Evolutionary conservation across 2,329 filamentous ascomycete genomes (phyloP).

Genomic region (Aureobasidium zeae): DNA sequence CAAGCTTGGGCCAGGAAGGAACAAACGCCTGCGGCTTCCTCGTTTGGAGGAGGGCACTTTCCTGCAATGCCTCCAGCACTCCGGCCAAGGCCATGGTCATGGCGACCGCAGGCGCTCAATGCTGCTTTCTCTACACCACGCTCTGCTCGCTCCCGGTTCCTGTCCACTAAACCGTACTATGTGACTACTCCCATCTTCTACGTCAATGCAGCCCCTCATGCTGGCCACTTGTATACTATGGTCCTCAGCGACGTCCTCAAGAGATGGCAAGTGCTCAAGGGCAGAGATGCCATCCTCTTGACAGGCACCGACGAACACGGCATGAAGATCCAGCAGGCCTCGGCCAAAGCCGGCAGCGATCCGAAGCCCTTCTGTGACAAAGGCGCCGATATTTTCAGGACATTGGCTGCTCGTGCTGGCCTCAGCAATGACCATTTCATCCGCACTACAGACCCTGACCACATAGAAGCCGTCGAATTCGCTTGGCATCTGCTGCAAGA

Average conservation of each 20-base stretch:
- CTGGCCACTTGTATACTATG: conserved; percentile 92
- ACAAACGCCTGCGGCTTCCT: conserved; percentile 1
- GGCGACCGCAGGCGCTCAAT: conserved; percentile 30
- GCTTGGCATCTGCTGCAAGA: conserved; percentile 78
- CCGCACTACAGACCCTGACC: conserved; percentile 75
- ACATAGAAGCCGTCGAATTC: conserved; percentile 75
- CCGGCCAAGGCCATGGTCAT: conserved; percentile 23
- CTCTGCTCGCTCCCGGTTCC: not conserved
- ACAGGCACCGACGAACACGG: conserved; percentile 97
- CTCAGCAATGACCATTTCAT: conserved; percentile 81
- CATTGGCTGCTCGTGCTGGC: conserved; percentile 59
- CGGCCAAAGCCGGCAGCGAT: conserved; percentile 57
- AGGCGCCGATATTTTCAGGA: conserved; percentile 69
- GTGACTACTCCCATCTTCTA: conserved; percentile 97
- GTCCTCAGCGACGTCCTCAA: conserved; percentile 85
- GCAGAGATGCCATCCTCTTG: conserved; percentile 61
- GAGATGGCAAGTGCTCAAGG: conserved; percentile 74
- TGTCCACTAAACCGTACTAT: conserved; percentile 69
- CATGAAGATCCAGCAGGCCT: conserved; percentile 90
- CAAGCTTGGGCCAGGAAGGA: conserved; percentile 1
- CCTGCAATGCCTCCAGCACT: conserved; percentile 24
- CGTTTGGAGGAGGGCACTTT: not conserved
- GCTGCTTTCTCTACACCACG: conserved; percentile 8
- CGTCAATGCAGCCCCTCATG: conserved; percentile 96
- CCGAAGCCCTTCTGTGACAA: conserved; percentile 83